Base-by-base conservation (phyloP, 2,329 filamentous ascomycete genomes). In the Albifimbria verrucaria region DNA sequence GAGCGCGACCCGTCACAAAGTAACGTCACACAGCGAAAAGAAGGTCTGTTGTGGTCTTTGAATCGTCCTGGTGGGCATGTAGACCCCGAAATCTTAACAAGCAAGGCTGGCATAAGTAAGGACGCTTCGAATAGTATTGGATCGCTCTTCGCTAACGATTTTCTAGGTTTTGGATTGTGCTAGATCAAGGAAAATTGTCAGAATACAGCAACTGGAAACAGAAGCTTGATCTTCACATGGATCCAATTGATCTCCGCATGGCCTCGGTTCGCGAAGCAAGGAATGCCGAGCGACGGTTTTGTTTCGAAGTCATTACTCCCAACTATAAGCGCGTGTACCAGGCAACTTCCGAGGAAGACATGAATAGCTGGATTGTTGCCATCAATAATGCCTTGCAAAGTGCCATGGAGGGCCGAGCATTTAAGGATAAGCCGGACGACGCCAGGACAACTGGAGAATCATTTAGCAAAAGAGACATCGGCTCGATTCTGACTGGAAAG, bases 161-260 rank as follows among this genome's bases (percentile, higher is more conserved):
- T 17, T n/a, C 39, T 62, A 95, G 92, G 67, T 99, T 97, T 72
- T 99, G 94, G 94, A 95, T 99, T 58, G 94, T 99, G 2, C 79
- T 99, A 44, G 95, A 97, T 68, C 92, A 96, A 71, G 94, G 94
- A 22, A 96, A 94, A 68, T 80, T 99, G 17, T 97, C 93, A 2
- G 94, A 99, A 67, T 99, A 99, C 72, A 96, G 92, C 68, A 97
- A 99, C 69, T 99, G 94, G 94, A 99, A 99, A 72, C 91, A 99
- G 68, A 93, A 86, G 68, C 82, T 99, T 22, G 94, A 99, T 70
- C 77, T 97, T 23, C 95, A 99, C 68, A 97, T 96, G 85, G 94
- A 97, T 2, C 94, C 94, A 0, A 97, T 99, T 59, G 95, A 99
- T 69, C 78, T 99, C 45, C 89, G 94, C 32, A 94, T 97, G 85